phyloP scores from a whole-genome alignment of 2,329 filamentous ascomycete genomes.

The Microdochium trichocladiopsis region DNA sequence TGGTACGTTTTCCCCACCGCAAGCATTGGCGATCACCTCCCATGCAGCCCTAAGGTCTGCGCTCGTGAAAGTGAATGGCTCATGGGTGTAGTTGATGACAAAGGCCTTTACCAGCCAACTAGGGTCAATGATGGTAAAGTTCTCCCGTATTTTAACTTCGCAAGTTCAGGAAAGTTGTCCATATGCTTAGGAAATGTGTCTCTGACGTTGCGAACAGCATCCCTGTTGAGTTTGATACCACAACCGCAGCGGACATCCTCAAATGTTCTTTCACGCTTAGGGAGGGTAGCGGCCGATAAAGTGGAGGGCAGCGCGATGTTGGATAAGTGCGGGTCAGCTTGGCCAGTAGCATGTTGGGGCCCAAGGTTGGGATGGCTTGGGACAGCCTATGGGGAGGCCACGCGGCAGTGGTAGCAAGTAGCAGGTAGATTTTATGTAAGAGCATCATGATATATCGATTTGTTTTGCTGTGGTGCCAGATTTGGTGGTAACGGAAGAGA shows the following conservation, averaged over 20 bases:
- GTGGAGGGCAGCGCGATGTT: neutral
- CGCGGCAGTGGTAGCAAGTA: neutral
- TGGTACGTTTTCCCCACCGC: neutral
- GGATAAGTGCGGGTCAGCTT: neutral
- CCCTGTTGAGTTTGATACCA: neutral
- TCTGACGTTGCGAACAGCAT: neutral
- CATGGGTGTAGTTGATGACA: neutral
- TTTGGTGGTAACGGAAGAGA: neutral
- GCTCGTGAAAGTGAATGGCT: neutral
- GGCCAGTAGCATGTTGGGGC: neutral
- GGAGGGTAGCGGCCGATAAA: too few species aligned
- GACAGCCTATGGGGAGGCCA: neutral
- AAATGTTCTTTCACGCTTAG: neutral
- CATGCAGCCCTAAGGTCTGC: neutral
- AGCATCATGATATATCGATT: neutral
- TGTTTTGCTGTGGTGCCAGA: neutral
- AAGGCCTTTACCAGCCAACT: neutral
- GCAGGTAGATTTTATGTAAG: too few species aligned
- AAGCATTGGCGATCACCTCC: neutral
- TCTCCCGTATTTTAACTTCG: neutral
- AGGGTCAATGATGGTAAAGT: neutral
- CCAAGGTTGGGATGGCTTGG: neutral
- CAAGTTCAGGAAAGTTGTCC: neutral
- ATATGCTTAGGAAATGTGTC: neutral
- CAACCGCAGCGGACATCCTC: neutral